phyloP scores from a whole-genome alignment of 352 stramenopile species.

The Phytophthora podocarpi region DNA sequence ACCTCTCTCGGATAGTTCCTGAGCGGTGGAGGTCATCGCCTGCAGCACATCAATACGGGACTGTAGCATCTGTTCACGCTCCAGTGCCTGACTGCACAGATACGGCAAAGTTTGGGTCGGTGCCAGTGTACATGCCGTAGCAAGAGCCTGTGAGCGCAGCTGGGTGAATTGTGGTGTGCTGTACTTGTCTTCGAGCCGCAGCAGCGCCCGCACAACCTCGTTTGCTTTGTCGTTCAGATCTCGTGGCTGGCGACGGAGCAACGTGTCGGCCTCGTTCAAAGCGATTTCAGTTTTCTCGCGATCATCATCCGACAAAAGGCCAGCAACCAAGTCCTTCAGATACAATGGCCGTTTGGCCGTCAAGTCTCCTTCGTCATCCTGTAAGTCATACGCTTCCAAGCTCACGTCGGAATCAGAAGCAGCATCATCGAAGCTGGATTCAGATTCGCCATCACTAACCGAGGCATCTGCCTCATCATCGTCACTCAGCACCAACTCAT shows the following conservation, averaged over 20 bases:
- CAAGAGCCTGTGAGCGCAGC: slow-evolving; percentile 52
- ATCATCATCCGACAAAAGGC: slow-evolving; percentile 61
- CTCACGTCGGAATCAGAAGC: slow-evolving; percentile 76
- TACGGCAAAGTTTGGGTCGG: slow-evolving; percentile 54
- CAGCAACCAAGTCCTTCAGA: slow-evolving; percentile 67
- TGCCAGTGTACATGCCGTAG: slow-evolving; percentile 52
- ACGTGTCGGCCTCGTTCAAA: slow-evolving; percentile 54
- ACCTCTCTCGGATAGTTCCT: slow-evolving; percentile 71
- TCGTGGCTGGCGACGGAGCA: slow-evolving; percentile 59
- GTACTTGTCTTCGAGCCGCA: slow-evolving; percentile 81
- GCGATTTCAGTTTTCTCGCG: slow-evolving; percentile 60
- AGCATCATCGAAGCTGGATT: slow-evolving; percentile 28
- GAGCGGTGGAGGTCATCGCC: slow-evolving; percentile 55
- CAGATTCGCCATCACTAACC: slow-evolving; percentile 23
- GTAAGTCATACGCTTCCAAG: slow-evolving; percentile 66
- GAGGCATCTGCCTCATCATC: slow-evolving; percentile 30
- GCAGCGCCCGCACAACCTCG: slow-evolving; percentile 54
- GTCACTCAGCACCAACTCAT: slow-evolving; percentile 67
- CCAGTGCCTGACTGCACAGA: slow-evolving; percentile 64
- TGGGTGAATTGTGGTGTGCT: slow-evolving; percentile 57
- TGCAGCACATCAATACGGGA: slow-evolving; percentile 71
- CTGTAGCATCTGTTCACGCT: slow-evolving; percentile 78
- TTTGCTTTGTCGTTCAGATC: slow-evolving; percentile 69
- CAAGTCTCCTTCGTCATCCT: slow-evolving; percentile 76
- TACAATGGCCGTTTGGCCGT: slow-evolving; percentile 63